Conservation (phyloP, 78 protist genomes). For the Dictyostelium intermedium region DNA sequence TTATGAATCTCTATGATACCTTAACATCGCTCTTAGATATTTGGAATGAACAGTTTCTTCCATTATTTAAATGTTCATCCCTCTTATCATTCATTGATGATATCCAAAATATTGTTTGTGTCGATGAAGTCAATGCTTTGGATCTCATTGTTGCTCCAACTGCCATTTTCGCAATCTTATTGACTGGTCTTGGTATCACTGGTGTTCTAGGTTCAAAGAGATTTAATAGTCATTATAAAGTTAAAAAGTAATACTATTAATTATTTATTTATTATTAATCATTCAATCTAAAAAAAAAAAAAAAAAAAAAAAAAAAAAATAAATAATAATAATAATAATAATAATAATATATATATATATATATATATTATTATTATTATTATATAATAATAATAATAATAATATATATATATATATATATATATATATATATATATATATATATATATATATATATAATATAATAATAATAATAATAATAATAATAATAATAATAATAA, state of each 20-base stretch:
- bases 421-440: too few relatives aligned
- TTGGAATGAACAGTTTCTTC: neutral
- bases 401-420: too few relatives aligned
- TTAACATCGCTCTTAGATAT: neutral
- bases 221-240: neutral
- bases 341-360: too few relatives aligned
- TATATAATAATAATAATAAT: too few relatives aligned
- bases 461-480: too few relatives aligned
- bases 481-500: too few relatives aligned
- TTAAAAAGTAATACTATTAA: too few relatives aligned
- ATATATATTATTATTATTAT: too few relatives aligned
- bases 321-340: too few relatives aligned
- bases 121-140: conserved; percentile 18
- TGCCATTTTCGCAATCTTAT: conserved; percentile 2
- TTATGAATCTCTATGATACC: neutral
- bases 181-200: conserved; percentile 26
- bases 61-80: conserved; percentile 21
- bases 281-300: neutral
- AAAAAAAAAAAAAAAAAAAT: too few relatives aligned
- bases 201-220: conserved; percentile 31
- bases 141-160: conserved; percentile 29
- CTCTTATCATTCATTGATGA: conserved; percentile 38
- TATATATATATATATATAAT: too few relatives aligned
- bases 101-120: conserved; percentile 36
- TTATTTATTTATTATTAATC: too few relatives aligned